These are phyloP conservation scores for Gyromitra esculenta DNA, from an alignment of 2,329 filamentous ascomycete species.

Conservation along the genomic window DNA sequence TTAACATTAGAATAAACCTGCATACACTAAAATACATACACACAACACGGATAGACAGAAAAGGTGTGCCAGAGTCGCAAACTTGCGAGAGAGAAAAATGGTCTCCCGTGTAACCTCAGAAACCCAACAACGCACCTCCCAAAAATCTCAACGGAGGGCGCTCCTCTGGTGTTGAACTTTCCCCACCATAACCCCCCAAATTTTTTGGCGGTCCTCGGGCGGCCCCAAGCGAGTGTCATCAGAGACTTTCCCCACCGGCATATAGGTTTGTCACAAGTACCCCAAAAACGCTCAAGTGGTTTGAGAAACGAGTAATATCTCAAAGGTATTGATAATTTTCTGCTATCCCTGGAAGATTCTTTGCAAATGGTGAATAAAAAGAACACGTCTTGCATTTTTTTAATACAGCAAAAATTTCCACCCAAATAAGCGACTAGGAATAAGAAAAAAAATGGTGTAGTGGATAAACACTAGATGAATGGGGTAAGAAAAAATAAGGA, in stretches of 20 bases:
- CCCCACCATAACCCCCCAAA: conserved; percentile 42
- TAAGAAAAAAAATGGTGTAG: conserved; percentile 32
- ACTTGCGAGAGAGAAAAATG: conserved; percentile 15
- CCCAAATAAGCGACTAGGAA: conserved; percentile 10
- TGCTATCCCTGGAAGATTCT: conserved; percentile 25
- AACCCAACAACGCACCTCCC: conserved; percentile 46
- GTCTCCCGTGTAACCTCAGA: conserved; percentile 39
- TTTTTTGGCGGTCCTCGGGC: conserved; percentile 37
- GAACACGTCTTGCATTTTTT: conserved; percentile 43
- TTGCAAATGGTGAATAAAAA: conserved; percentile 13
- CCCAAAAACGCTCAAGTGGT: conserved; percentile 5
- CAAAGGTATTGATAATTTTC: conserved; percentile 43
- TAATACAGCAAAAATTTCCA: conserved; percentile 19
- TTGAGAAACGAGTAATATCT: conserved; percentile 32
- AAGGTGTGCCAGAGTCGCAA: conserved; percentile 34
- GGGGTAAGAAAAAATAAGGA: conserved; percentile 33
- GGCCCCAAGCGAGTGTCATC: conserved; percentile 46
- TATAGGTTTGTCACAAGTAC: conserved; percentile 44
- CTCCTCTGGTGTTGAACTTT: conserved; percentile 39
- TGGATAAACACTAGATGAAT: conserved; percentile 29
- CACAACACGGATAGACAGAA: conserved; percentile 24
- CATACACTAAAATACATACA: conserved; percentile 29
- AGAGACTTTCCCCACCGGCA: conserved; percentile 12
- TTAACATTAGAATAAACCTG: conserved; percentile 44
- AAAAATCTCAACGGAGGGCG: conserved; percentile 34